Percentiles rank a stretch among this genome's conserved stretches.
Conservation (phyloP, 2,329 filamentous ascomycete species). For the Fusarium solani-melongenae region DNA sequence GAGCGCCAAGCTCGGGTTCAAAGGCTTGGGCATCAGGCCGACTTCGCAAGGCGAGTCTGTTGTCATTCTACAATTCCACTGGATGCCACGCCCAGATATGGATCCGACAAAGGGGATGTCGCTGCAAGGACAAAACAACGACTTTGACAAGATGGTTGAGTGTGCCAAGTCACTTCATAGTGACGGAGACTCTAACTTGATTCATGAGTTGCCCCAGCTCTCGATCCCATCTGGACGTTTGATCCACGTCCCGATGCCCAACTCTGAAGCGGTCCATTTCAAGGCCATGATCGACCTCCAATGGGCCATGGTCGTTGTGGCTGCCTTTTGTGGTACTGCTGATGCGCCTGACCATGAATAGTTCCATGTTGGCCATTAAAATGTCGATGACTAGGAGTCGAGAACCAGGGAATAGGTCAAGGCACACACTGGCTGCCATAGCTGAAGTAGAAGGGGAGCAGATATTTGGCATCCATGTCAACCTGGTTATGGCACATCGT, state of each 20-base stretch:
- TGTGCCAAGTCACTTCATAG: background rate
- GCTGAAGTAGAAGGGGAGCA: background rate
- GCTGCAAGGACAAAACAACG: background rate
- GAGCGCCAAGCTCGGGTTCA: background rate
- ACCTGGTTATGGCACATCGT: background rate
- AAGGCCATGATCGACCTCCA: background rate
- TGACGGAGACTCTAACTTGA: background rate
- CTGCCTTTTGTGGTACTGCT: background rate
- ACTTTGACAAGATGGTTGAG: background rate
- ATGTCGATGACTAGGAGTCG: background rate
- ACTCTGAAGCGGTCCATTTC: background rate
- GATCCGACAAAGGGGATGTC: background rate
- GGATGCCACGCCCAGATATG: slow-evolving; percentile 1
- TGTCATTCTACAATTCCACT: slow-evolving; percentile 4
- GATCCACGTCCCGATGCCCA: background rate
- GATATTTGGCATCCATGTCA: background rate
- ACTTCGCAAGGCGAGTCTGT: background rate
- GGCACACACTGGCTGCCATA: background rate
- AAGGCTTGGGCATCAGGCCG: background rate
- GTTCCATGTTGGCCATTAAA: background rate
- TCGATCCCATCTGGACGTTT: background rate
- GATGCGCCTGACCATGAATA: background rate
- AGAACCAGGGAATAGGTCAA: background rate
- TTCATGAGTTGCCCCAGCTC: background rate
- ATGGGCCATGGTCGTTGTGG: background rate